Conservation (phyloP, 164 flowering plant genomes). For the Annona cherimola region DNA sequence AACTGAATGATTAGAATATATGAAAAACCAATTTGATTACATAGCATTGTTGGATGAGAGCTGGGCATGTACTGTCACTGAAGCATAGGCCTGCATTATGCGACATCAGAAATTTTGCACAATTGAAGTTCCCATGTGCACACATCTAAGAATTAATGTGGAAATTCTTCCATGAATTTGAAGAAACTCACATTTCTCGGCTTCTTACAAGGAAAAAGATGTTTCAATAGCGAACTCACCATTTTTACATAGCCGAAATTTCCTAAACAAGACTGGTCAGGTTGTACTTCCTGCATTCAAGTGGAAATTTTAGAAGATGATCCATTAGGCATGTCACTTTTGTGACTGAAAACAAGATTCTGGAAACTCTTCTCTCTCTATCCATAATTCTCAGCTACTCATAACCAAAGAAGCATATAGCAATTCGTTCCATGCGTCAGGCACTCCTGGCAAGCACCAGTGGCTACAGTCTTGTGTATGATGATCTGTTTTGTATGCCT, state of each 20-base stretch:
- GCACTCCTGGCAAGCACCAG: conserved; percentile 92
- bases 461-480: conserved; percentile 83
- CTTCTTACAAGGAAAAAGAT: neutral
- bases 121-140: neutral
- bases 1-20: too few relatives aligned
- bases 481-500: conserved; percentile 31
- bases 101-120: neutral
- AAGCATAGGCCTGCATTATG: too few relatives aligned
- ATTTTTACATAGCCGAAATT: neutral
- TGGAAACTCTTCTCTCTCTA: neutral
- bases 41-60: too few relatives aligned
- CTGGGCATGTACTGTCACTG: too few relatives aligned
- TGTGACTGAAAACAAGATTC: too few relatives aligned
- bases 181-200: neutral
- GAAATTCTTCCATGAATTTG: neutral
- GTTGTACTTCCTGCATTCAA: neutral
- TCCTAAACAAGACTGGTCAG: neutral
- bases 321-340: too few relatives aligned
- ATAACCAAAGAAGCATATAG: conserved; percentile 61
- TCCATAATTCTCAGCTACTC: conserved; percentile 14
- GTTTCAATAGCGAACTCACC: too few relatives aligned
- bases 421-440: conserved; percentile 84
- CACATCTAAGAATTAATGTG: neutral
- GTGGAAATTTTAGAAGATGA: neutral
- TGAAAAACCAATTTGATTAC: too few relatives aligned